phyloP scores from a whole-genome alignment of 768 basidiomycete genomes.

The Suillus luteus region DNA sequence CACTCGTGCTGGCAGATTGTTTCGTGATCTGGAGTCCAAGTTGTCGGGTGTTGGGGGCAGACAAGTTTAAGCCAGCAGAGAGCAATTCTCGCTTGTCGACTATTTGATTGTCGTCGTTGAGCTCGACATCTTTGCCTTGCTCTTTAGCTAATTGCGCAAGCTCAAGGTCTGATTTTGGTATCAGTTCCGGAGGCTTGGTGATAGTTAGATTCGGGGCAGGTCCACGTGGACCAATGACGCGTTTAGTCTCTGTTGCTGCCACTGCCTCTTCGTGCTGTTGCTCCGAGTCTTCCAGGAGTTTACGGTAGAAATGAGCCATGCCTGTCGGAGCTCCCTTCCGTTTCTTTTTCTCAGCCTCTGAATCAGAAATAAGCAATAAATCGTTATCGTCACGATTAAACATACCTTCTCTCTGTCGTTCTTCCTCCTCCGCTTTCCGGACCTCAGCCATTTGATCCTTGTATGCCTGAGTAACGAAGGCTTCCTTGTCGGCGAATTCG shows the following conservation, averaged over 20 bases:
- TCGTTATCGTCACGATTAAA: conserved; percentile 10
- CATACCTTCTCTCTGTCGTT: conserved; percentile 83
- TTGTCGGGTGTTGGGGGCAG: conserved; percentile 76
- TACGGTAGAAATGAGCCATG: conserved; percentile 84
- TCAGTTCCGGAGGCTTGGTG: conserved; percentile 66
- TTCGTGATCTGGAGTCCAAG: conserved; percentile 48
- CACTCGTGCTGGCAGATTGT: conserved; percentile 25
- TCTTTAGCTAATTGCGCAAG: conserved; percentile 68
- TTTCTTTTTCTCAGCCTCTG: conserved; percentile 60
- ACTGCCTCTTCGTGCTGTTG: conserved; percentile 86
- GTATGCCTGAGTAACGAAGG: conserved; percentile 98
- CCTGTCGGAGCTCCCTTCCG: conserved; percentile 65
- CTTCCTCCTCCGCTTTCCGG: conserved; percentile 89
- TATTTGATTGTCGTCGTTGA: conserved; percentile 97
- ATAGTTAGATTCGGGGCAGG: conserved; percentile 72
- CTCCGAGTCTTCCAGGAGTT: conserved; percentile 77
- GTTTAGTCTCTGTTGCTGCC: conserved; percentile 63
- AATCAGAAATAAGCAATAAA: background rate
- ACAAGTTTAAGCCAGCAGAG: conserved; percentile 89
- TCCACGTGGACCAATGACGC: conserved; percentile 63
- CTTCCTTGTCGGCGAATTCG: conserved; percentile 90
- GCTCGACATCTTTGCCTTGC: conserved; percentile 83
- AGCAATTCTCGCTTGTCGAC: conserved; percentile 94
- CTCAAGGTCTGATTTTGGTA: conserved; percentile 69
- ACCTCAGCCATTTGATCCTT: conserved; percentile 96